Percentiles rank a stretch among this genome's conserved stretches.
Conservation (phyloP, 441 rosid genomes). For the Raphanus hybrid region DNA sequence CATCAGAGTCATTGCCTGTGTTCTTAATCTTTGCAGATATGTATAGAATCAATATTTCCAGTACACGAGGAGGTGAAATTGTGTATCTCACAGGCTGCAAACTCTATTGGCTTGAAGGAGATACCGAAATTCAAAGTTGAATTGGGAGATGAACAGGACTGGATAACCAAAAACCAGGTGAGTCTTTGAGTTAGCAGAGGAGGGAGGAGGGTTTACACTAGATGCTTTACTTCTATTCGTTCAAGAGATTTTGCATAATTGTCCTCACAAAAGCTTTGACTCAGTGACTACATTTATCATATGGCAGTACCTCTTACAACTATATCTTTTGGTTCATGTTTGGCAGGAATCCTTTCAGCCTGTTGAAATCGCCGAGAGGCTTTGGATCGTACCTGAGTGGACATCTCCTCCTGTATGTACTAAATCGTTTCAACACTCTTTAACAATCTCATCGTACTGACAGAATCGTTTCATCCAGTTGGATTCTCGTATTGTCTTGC, state of each 20-base stretch:
- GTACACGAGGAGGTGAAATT: conserved; percentile 59
- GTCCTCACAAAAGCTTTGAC: too few species aligned
- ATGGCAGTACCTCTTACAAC: too few species aligned
- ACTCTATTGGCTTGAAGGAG: conserved; percentile 70
- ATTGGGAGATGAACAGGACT: conserved; percentile 63
- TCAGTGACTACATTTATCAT: too few species aligned
- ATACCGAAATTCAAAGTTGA: conserved; percentile 58
- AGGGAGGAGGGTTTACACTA: not conserved
- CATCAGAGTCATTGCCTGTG: conserved; percentile 17
- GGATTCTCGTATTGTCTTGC: too few species aligned
- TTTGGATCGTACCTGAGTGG: conserved; percentile 94
- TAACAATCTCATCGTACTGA: conserved; percentile 18
- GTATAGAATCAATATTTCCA: conserved; percentile 69
- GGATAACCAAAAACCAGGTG: conserved; percentile 81
- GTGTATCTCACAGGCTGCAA: conserved; percentile 73
- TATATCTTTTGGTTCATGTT: conserved; percentile 9
- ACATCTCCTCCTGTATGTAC: conserved; percentile 74
- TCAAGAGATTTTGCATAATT: too few species aligned
- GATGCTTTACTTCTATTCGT: too few species aligned
- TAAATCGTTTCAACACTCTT: conserved; percentile 39
- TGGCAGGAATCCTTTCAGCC: conserved; percentile 79
- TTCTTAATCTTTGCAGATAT: conserved; percentile 50
- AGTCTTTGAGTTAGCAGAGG: conserved; percentile 2
- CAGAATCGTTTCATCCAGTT: too few species aligned
- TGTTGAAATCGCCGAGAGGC: conserved; percentile 67